These are phyloP conservation scores for Mortierella antarctica DNA, from an alignment of 192 early-diverging fungal species.

Conservation along the genomic window DNA sequence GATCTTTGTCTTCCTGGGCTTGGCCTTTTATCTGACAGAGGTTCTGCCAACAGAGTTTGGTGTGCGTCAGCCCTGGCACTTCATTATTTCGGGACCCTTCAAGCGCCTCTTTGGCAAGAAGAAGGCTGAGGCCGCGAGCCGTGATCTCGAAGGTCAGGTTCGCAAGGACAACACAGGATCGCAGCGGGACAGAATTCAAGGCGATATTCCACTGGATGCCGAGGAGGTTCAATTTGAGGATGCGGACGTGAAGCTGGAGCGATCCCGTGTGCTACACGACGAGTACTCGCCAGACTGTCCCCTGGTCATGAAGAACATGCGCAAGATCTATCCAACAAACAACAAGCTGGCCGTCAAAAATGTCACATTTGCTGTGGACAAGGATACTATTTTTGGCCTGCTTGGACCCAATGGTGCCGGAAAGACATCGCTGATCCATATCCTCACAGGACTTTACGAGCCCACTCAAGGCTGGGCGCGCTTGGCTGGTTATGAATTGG, in stretches of 20 bases:
- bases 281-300: conserved; percentile 55
- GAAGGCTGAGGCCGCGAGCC: not conserved
- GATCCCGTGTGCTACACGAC: conserved; percentile 59
- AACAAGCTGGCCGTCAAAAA: conserved; percentile 75
- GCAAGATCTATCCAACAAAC: conserved; percentile 65
- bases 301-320: conserved; percentile 66
- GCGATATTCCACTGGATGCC: conserved; percentile 47
- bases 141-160: conserved; percentile 29
- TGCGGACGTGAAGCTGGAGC: conserved; percentile 71
- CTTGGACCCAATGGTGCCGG: conserved; percentile 78
- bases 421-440: conserved; percentile 78
- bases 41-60: conserved; percentile 76
- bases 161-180: conserved; percentile 24
- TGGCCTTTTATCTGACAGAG: conserved; percentile 57
- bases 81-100: conserved; percentile 51
- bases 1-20: conserved; percentile 57
- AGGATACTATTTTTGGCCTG: conserved; percentile 72
- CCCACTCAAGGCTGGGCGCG: conserved; percentile 65
- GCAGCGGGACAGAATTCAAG: conserved; percentile 26
- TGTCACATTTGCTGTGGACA: conserved; percentile 72
- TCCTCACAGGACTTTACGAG: conserved; percentile 75
- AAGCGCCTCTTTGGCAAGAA: conserved; percentile 42
- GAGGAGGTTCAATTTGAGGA: conserved; percentile 68
- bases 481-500: conserved; percentile 67
- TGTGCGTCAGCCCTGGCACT: conserved; percentile 73